Percentiles rank a stretch among this genome's conserved stretches.
Conservation (phyloP, 2,329 filamentous ascomycete species). For the Camptophora hylomeconis region DNA sequence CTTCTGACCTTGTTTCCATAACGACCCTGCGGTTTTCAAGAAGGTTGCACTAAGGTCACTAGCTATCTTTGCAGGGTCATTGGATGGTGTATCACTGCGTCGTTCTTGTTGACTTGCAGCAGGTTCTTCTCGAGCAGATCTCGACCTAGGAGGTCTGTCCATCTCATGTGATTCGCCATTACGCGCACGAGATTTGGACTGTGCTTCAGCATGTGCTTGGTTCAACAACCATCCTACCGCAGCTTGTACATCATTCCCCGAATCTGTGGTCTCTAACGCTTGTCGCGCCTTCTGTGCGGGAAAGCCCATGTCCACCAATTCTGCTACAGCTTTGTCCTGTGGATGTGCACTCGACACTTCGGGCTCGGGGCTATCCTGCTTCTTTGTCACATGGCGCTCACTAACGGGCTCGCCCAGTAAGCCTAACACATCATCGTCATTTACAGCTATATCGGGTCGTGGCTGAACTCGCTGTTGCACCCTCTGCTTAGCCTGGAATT, state of each 20-base stretch:
- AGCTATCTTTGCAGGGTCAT: conserved; percentile 66
- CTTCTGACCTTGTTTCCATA: conserved; percentile 93
- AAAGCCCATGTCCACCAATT: conserved; percentile 92
- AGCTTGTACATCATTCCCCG: conserved; percentile 66
- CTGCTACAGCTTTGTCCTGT: conserved; percentile 68
- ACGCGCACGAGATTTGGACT: conserved; percentile 45
- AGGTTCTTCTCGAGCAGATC: conserved; percentile 18
- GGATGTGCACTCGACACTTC: conserved; percentile 25
- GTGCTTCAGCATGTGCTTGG: conserved; percentile 75
- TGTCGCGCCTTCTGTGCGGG: conserved; percentile 67
- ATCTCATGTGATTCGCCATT: conserved; percentile 8
- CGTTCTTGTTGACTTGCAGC: conserved; percentile 11
- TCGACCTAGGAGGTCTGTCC: conserved; percentile 25
- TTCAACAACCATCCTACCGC: conserved; percentile 84
- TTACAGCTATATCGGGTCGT: conserved; percentile 34
- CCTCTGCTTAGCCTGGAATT: conserved; percentile 43
- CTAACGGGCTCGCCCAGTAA: conserved; percentile 47
- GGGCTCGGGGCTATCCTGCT: conserved; percentile 16
- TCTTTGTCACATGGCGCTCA: conserved; percentile 27
- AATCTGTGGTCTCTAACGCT: conserved; percentile 68
- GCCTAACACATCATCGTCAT: conserved; percentile 54
- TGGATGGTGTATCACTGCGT: conserved; percentile 19
- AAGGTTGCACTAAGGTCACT: conserved; percentile 70
- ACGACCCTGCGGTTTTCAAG: conserved; percentile 83
- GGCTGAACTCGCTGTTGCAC: conserved; percentile 6